Conservation (phyloP, 441 rosid genomes). For the Syzygium malaccense region DNA sequence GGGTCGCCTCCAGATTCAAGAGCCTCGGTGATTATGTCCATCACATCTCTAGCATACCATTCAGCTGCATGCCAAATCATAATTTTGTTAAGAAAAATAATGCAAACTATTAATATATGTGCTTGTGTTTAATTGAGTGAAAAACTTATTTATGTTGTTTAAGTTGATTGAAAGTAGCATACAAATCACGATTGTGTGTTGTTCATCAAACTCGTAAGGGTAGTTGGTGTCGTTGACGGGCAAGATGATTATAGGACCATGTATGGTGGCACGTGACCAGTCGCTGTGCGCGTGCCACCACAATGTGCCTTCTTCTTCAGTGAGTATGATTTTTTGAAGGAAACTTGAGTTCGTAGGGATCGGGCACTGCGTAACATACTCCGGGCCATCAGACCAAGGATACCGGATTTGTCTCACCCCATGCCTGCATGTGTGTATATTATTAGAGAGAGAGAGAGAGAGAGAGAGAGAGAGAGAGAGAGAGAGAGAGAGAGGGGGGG, state of each 20-base stretch:
- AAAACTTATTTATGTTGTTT: not conserved
- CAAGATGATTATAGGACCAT: not conserved
- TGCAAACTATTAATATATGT: rapidly evolving
- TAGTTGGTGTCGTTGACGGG: not conserved
- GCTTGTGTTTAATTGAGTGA: not conserved
- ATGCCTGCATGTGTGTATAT: not conserved
- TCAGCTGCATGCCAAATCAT: not conserved
- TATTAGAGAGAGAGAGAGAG: not conserved
- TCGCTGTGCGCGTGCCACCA: not conserved
- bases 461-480: not conserved
- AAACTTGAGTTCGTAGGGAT: not conserved
- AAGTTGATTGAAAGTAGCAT: not conserved
- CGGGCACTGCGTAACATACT: not conserved
- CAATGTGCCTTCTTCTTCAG: not conserved
- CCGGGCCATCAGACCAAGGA: not conserved
- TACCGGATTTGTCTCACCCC: not conserved
- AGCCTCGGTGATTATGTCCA: not conserved
- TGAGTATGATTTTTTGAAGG: not conserved
- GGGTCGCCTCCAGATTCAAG: not conserved
- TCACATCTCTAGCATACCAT: not conserved
- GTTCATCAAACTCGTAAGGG: not conserved
- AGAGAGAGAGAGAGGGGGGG: not conserved
- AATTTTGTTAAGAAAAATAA: not conserved
- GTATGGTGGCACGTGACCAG: not conserved
- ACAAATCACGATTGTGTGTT: not conserved